These are phyloP conservation scores for Pseudogymnoascus sp. DNA, from an alignment of 2,329 filamentous ascomycete genomes.

Conservation along the genomic window DNA sequence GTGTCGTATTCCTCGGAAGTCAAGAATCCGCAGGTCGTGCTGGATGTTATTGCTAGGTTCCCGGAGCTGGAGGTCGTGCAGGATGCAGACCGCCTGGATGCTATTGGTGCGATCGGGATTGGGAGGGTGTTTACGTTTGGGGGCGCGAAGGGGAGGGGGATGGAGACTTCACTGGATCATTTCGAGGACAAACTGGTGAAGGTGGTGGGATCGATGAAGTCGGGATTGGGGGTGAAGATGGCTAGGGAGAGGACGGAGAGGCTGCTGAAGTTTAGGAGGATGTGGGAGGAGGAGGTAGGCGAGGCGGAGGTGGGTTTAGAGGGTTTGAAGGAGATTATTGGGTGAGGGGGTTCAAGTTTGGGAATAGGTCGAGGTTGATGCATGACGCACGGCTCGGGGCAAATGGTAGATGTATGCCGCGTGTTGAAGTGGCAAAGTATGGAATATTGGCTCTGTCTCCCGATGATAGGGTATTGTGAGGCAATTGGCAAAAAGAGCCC, in stretches of 20 bases:
- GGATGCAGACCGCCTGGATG: conserved; percentile 87
- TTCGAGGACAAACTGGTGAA: conserved; percentile 67
- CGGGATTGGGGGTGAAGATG: conserved; percentile 43
- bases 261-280: conserved; percentile 43
- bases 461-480: not conserved
- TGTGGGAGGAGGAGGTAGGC: conserved; percentile 47
- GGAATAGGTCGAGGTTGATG: not conserved
- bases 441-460: not conserved
- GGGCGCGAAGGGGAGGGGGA: conserved; percentile 49
- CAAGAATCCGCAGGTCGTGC: conserved; percentile 51
- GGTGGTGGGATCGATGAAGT: conserved; percentile 57
- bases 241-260: conserved; percentile 45
- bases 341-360: not conserved
- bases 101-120: conserved; percentile 78
- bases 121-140: conserved; percentile 70
- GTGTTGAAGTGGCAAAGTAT: not conserved
- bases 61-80: conserved; percentile 80
- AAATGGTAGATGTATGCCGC: not conserved
- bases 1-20: conserved; percentile 73
- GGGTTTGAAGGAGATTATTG: not conserved
- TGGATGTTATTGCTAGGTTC: conserved; percentile 50
- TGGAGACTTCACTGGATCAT: conserved; percentile 62
- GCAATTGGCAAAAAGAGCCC: not conserved
- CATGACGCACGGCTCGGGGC: not conserved
- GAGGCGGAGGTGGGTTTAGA: conserved; percentile 22